Conservation (phyloP, 768 basidiomycete genomes). For the Psilocybe cyanescens region DNA sequence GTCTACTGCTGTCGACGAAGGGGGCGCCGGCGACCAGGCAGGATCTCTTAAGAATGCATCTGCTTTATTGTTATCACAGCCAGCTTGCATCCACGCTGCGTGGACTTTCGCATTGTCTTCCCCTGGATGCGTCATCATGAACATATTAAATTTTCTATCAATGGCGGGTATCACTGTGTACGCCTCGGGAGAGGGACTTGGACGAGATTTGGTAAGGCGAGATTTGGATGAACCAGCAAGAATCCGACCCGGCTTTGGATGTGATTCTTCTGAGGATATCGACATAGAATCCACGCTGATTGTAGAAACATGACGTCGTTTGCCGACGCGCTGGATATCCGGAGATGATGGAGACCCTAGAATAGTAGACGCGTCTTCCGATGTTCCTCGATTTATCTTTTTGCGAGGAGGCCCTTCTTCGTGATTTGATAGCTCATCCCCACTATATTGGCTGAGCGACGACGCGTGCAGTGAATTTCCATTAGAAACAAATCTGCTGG, state of each 20-base stretch:
- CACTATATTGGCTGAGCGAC: constrained; percentile 46
- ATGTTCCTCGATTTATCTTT: constrained; percentile 60
- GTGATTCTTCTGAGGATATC: constrained; percentile 71
- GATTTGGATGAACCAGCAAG: constrained; percentile 49
- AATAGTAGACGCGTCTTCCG: constrained; percentile 38
- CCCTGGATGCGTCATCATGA: constrained; percentile 65
- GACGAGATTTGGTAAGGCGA: constrained; percentile 59
- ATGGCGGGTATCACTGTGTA: constrained; percentile 25
- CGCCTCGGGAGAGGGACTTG: constrained; percentile 32
- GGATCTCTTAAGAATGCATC: constrained; percentile 61
- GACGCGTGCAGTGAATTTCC: constrained; percentile 52
- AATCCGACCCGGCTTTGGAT: constrained; percentile 49
- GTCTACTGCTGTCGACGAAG: constrained; percentile 27
- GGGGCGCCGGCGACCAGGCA: constrained; percentile 49
- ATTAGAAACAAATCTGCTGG: constrained; percentile 59
- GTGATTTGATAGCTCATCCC: constrained; percentile 36
- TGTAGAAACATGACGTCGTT: constrained; percentile 46
- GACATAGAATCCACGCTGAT: constrained; percentile 47
- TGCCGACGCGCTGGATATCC: constrained; percentile 55
- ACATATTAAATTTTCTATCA: constrained; percentile 55
- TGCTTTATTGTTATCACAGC: constrained; percentile 65
- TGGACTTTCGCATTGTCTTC: constrained; percentile 47
- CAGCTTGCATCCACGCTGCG: constrained; percentile 70
- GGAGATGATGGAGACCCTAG: constrained; percentile 62
- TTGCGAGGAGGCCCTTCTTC: constrained; percentile 76